These are phyloP conservation scores for Cruciata laevipes DNA, from an alignment of 257 asterid species.

Conservation along the genomic window DNA sequence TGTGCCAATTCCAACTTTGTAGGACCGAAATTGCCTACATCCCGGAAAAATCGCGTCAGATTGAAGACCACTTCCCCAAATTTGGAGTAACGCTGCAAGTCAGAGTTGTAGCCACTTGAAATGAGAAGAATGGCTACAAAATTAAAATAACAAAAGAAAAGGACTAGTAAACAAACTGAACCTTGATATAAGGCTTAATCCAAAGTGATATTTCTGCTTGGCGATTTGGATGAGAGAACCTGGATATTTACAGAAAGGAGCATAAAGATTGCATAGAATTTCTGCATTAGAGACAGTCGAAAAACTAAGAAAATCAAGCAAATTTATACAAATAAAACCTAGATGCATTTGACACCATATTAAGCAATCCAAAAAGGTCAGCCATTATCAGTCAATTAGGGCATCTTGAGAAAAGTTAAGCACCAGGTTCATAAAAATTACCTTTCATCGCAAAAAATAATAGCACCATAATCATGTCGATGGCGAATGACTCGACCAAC, in stretches of 20 bases:
- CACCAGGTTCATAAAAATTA: constrained; percentile 17
- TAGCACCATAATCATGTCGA: constrained; percentile 94
- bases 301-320: background rate
- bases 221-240: constrained; percentile 65
- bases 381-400: background rate
- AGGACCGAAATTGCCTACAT: constrained; percentile 44
- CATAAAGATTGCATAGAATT: background rate
- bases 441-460: constrained; percentile 96
- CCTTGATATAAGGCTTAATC: constrained; percentile 89
- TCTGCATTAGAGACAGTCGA: background rate
- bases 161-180: constrained; percentile 36
- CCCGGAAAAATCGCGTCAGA: constrained; percentile 81
- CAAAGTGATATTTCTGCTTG: constrained; percentile 82
- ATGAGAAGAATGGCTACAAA: background rate
- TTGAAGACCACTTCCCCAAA: constrained; percentile 89
- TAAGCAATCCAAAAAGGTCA: background rate
- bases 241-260: constrained; percentile 18
- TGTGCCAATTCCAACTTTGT: constrained; percentile 46
- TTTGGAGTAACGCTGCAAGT: constrained; percentile 71
- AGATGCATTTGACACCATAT: background rate
- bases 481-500: constrained; percentile 99
- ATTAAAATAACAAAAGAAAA: constrained; percentile 3
- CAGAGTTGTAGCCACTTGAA: constrained; percentile 6
- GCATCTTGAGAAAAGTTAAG: constrained; percentile 9
- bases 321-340: background rate